phyloP scores from a whole-genome alignment of 2,329 filamentous ascomycete species.

The Tolypocladium cylindrosporum region DNA sequence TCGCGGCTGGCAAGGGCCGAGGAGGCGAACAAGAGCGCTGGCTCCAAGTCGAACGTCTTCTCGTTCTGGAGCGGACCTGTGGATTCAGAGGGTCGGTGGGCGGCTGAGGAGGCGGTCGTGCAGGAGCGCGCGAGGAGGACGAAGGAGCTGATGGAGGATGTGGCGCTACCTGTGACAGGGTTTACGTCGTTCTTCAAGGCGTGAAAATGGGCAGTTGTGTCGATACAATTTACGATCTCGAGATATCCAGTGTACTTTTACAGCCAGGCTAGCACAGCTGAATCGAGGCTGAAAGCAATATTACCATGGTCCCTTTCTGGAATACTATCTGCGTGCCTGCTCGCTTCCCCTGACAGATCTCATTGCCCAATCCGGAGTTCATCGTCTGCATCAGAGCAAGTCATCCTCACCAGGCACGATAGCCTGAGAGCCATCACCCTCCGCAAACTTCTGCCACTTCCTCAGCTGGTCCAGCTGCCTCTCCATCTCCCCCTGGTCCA shows the following conservation, averaged over 20 bases:
- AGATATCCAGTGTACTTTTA: not conserved
- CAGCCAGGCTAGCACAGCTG: not conserved
- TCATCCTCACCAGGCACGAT: constrained; percentile 6
- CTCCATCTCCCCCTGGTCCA: constrained; percentile 11
- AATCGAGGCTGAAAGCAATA: not conserved
- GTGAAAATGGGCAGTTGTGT: constrained; percentile 12
- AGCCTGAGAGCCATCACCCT: not conserved
- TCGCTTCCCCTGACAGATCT: not conserved
- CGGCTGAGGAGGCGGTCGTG: constrained; percentile 44
- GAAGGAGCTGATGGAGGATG: constrained; percentile 40
- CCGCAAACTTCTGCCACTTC: constrained; percentile 14
- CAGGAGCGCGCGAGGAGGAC: constrained; percentile 40
- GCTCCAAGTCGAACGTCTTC: constrained; percentile 21
- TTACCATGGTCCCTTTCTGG: not conserved
- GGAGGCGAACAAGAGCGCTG: constrained; percentile 24
- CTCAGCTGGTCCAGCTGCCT: constrained; percentile 12
- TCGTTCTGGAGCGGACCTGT: constrained; percentile 25
- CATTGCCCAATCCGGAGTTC: not conserved
- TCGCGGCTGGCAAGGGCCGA: constrained; percentile 48
- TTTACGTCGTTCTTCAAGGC: constrained; percentile 29
- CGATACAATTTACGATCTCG: not conserved
- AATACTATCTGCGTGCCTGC: not conserved
- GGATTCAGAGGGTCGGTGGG: constrained; percentile 36
- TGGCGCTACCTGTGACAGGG: constrained; percentile 24
- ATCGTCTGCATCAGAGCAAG: not conserved